These are phyloP conservation scores for Phlebopus sp. DNA, from an alignment of 1,284 basidiomycete species.

Conservation along the genomic window DNA sequence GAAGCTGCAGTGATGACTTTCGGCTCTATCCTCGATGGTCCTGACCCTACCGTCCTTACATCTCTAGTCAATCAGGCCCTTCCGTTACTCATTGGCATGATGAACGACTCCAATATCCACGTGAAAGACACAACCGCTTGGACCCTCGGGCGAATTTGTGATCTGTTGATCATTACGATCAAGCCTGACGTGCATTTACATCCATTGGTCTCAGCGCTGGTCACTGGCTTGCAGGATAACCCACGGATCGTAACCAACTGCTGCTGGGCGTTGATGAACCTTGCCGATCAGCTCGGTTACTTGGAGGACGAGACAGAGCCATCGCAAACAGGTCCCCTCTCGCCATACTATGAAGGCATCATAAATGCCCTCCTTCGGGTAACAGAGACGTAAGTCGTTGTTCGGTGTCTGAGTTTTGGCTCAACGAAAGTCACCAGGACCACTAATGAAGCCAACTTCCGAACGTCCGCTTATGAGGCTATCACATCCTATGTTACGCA, in stretches of 20 bases:
- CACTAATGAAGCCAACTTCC: slow-evolving; percentile 88
- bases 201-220: slow-evolving; percentile 80
- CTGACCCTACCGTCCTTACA: slow-evolving; percentile 81
- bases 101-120: slow-evolving; percentile 80
- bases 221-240: slow-evolving; percentile 78
- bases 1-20: slow-evolving; percentile 99
- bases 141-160: slow-evolving; percentile 96
- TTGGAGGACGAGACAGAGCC: slow-evolving; percentile 55
- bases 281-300: slow-evolving; percentile 80
- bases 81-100: slow-evolving; percentile 94
- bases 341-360: slow-evolving; percentile 88
- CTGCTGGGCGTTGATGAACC: slow-evolving; percentile 96
- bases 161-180: slow-evolving; percentile 84
- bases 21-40: slow-evolving; percentile 96
- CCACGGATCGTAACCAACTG: slow-evolving; percentile 91
- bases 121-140: slow-evolving; percentile 98
- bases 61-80: slow-evolving; percentile 95
- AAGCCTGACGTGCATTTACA: slow-evolving; percentile 89
- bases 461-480: slow-evolving; percentile 96
- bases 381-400: slow-evolving; percentile 71
- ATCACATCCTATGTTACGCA: slow-evolving; percentile 85
- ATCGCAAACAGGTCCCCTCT: slow-evolving; percentile 61
- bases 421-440: slow-evolving; percentile 45
- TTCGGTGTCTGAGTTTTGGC: not conserved
- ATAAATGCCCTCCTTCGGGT: slow-evolving; percentile 79